phyloP scores from a whole-genome alignment of 1,139 yeast genomes.

The Debaryomycetaceae sp. region DNA sequence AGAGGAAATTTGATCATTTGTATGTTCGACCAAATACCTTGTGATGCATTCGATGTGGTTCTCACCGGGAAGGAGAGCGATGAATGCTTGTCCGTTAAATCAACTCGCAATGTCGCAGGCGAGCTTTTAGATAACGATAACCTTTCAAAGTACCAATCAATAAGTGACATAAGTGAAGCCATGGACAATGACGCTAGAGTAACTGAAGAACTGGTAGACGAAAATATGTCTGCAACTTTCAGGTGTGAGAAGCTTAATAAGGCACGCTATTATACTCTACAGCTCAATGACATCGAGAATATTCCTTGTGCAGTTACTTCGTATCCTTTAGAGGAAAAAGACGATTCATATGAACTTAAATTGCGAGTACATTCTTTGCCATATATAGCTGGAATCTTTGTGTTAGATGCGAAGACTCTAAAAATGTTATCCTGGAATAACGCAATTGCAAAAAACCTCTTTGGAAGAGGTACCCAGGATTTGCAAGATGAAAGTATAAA shows the following conservation, averaged over 20 bases:
- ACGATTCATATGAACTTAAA: constrained; percentile 41
- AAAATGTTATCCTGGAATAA: constrained; percentile 66
- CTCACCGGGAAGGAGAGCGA: constrained; percentile 31
- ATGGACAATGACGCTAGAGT: constrained; percentile 23
- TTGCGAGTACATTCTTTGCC: constrained; percentile 74
- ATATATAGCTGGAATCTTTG: constrained; percentile 82
- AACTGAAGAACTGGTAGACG: constrained; percentile 6
- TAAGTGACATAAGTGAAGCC: constrained; percentile 31
- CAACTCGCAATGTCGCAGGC: constrained; percentile 43
- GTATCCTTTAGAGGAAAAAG: constrained; percentile 46
- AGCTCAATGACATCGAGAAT: constrained; percentile 36
- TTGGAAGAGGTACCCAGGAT: constrained; percentile 57
- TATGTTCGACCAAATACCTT: constrained; percentile 84
- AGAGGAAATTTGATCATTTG: constrained; percentile 70
- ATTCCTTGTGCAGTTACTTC: constrained; percentile 74
- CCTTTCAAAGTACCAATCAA: constrained; percentile 14
- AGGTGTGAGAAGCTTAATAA: constrained; percentile 52
- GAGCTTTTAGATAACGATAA: constrained; percentile 26
- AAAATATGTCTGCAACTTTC: constrained; percentile 16
- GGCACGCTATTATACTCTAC: constrained; percentile 61
- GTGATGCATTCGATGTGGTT: constrained; percentile 69
- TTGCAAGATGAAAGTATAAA: constrained; percentile 53
- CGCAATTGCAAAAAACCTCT: constrained; percentile 73
- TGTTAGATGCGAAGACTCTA: constrained; percentile 51
- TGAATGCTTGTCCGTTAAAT: constrained; percentile 25